phyloP scores from a whole-genome alignment of 768 basidiomycete species.

The Mycena vulgaris region DNA sequence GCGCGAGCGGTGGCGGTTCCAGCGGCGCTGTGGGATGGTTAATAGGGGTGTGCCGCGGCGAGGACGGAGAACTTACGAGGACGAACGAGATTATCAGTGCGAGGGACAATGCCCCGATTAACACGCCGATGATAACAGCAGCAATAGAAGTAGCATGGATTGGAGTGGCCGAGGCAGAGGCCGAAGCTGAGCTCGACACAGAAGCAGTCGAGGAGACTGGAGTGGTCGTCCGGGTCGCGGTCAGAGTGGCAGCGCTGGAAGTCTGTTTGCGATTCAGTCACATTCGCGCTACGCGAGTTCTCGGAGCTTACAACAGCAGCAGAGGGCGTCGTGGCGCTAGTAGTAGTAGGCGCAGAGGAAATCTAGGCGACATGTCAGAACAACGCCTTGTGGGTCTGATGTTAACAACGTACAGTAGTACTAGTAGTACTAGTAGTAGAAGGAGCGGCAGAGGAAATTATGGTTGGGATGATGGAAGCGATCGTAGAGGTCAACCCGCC shows the following conservation, averaged over 20 bases:
- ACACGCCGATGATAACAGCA: slow-evolving; percentile 4
- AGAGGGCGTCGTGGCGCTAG: neutral
- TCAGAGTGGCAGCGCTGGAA: neutral
- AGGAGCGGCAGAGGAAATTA: neutral
- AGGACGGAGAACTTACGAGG: slow-evolving; percentile 12
- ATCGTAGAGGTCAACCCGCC: slow-evolving; percentile 3
- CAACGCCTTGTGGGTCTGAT: neutral
- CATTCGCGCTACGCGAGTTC: neutral
- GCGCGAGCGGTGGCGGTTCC: slow-evolving; percentile 30
- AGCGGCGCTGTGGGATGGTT: slow-evolving; percentile 27
- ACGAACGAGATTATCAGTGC: slow-evolving; percentile 29
- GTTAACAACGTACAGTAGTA: slow-evolving; percentile 2
- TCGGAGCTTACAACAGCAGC: slow-evolving; percentile 1
- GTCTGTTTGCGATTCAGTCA: slow-evolving; percentile 1
- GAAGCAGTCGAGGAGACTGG: neutral
- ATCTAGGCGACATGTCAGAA: neutral
- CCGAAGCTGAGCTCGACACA: slow-evolving; percentile 11
- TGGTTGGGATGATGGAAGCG: neutral
- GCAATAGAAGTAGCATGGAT: slow-evolving; percentile 5
- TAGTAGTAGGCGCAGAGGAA: neutral
- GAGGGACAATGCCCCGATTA: slow-evolving; percentile 14
- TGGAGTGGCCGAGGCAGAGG: slow-evolving; percentile 4
- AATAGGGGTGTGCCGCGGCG: neutral
- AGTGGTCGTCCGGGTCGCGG: neutral
- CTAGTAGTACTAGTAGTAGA: neutral